These are phyloP conservation scores for Calonectria leucothoes DNA, from an alignment of 2,329 filamentous ascomycete species.

Conservation along the genomic window DNA sequence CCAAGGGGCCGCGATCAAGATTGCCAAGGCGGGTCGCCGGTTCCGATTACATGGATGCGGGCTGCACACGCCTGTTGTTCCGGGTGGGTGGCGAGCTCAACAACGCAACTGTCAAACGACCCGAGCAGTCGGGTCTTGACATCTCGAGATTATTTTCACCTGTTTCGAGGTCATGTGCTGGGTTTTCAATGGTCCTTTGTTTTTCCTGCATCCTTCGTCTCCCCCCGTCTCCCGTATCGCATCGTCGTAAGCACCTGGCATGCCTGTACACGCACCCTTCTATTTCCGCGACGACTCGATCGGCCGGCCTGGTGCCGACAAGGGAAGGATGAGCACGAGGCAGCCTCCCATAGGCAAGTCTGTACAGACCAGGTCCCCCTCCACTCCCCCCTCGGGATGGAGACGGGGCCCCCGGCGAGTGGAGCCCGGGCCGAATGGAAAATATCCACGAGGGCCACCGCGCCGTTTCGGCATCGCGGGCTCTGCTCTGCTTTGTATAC, in stretches of 20 bases:
- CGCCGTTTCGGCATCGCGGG: constrained; percentile 2
- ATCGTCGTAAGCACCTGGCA: not conserved
- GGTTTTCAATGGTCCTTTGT: not conserved
- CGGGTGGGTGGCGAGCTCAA: not conserved
- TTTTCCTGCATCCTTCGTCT: not conserved
- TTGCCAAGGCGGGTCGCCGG: constrained; percentile 7
- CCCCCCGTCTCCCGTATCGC: no score
- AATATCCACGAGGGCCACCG: not conserved
- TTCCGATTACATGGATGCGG: constrained; percentile 9
- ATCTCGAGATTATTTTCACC: not conserved
- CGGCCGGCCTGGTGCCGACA: not conserved
- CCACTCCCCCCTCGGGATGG: not conserved
- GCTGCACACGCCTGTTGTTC: not conserved
- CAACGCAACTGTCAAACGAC: not conserved
- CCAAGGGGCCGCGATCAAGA: constrained; percentile 6
- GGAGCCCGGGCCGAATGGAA: constrained; percentile 20
- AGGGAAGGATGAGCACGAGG: not conserved
- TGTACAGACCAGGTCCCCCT: not conserved
- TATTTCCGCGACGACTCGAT: not conserved
- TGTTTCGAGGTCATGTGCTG: not conserved
- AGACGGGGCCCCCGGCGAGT: not conserved
- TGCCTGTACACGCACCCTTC: not conserved
- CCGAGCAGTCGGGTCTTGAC: not conserved
- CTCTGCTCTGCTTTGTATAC: not conserved
- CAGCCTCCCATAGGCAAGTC: not conserved